Base-by-base conservation (phyloP, 352 stramenopile species). In the Phytophthora pini region DNA sequence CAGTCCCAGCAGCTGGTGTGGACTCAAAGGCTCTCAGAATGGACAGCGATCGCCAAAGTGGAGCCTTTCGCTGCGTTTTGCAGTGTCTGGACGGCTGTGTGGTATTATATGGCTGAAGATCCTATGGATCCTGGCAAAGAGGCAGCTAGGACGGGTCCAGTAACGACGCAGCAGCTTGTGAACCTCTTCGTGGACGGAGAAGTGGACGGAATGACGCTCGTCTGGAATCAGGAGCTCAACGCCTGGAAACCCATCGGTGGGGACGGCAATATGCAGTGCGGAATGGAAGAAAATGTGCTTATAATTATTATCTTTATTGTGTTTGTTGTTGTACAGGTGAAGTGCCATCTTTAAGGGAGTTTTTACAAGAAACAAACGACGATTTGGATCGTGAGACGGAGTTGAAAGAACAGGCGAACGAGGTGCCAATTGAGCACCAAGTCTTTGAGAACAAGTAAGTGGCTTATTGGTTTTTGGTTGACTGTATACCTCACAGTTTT, bases 151-250 rank as follows among this genome's bases (percentile, higher is more conserved):
- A 70, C 46, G 5, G 82, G 84, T 0, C 84, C 84, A 9, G 58
- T 87, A 41, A 76, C 54, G 39, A 92, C 84, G 5, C 66, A 85
- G 44, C 68, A 87, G 45, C 77, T 92, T 11, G 58, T 89, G 26
- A 43, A 56, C 12, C 70, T 89, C 32, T 92, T 92, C 67, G 63
- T 87, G 52, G 74, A 90, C 29, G 84, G 82, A 49, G 66, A 87
- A 44, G 66, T 91, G 29, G 84, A 92, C 60, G 84, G 84, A 29
- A 79, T 92, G 72, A 92, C 84, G 59, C 68, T 92, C 36, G 78
- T 92, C 7, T 92, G 84, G 84, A 80, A 50, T 15, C 64, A 80
- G 47, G 63, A 79, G 29, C 70, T 92, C 45, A 29, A 69, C 32
- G 65, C 61, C 15, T 90, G 80, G 84, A 87, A 83, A 45, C 74